phyloP scores from a whole-genome alignment of 2,329 filamentous ascomycete genomes.

The Gnomoniopsis sp. region DNA sequence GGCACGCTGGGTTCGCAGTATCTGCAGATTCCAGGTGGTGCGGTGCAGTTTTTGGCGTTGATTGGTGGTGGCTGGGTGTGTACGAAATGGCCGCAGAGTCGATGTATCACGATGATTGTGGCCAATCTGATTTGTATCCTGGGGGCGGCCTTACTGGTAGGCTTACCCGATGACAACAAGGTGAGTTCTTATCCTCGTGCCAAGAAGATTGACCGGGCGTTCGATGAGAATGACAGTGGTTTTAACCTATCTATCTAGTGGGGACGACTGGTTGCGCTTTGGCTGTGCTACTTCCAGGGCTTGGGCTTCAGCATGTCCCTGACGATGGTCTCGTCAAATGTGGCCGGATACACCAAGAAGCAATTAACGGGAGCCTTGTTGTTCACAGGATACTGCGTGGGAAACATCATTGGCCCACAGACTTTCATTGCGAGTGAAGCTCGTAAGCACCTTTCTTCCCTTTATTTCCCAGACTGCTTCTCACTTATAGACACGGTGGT shows the following conservation, averaged over 20 bases:
- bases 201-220: neutral
- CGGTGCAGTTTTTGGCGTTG: slow-evolving; percentile 52
- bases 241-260: slow-evolving; percentile 33
- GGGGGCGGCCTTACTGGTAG: slow-evolving; percentile 48
- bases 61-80: slow-evolving; percentile 49
- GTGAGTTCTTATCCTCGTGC: slow-evolving; percentile 17
- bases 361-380: slow-evolving; percentile 27
- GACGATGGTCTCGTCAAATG: slow-evolving; percentile 30
- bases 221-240: neutral
- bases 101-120: slow-evolving; percentile 53
- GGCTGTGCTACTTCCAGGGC: slow-evolving; percentile 40
- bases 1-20: slow-evolving; percentile 24
- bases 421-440: slow-evolving; percentile 35
- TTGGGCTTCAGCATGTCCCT: slow-evolving; percentile 30
- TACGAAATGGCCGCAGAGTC: slow-evolving; percentile 45
- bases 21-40: slow-evolving; percentile 57
- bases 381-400: slow-evolving; percentile 30
- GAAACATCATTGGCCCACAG: slow-evolving; percentile 31
- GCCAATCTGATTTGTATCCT: slow-evolving; percentile 54
- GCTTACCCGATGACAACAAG: slow-evolving; percentile 45
- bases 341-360: slow-evolving; percentile 32
- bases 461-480: neutral
- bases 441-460: slow-evolving; percentile 31
- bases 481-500: neutral
- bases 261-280: slow-evolving; percentile 55